Evolutionary conservation across 345 rosid genomes (phyloP).

Genomic region (Salix dunnii): DNA sequence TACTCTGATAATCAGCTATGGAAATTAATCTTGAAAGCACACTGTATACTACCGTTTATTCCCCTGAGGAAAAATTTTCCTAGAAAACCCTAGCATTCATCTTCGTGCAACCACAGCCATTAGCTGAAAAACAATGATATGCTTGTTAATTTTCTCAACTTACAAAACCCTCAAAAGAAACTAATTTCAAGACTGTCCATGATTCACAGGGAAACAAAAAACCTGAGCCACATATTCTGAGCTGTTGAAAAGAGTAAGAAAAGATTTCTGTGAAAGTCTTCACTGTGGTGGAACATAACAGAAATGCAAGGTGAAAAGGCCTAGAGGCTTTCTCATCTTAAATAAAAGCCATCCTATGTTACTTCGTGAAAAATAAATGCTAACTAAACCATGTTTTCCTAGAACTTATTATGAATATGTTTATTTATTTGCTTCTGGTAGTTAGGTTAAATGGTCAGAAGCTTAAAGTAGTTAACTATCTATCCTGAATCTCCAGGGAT

Average conservation of each 20-base stretch:
- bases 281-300: neutral
- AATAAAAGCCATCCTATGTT: neutral
- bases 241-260: neutral
- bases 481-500: constrained; percentile 51
- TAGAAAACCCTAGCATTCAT: too few species aligned
- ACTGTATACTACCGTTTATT: neutral
- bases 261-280: neutral
- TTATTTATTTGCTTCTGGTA: neutral
- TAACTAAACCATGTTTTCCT: neutral
- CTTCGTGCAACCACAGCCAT: neutral
- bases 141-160: neutral
- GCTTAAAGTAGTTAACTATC: neutral
- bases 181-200: neutral
- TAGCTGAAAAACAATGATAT: neutral
- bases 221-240: neutral
- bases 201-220: neutral
- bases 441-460: neutral
- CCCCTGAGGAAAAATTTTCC: neutral
- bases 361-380: neutral
- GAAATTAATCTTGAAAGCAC: neutral
- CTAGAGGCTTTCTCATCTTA: neutral
- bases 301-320: neutral
- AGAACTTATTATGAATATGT: neutral
- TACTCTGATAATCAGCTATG: neutral
- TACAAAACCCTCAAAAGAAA: neutral